Evolutionary conservation across 768 basidiomycete genomes (phyloP), one percentile per base, ranked within the genome.

Genomic region (Dioszegia crocea): DNA sequence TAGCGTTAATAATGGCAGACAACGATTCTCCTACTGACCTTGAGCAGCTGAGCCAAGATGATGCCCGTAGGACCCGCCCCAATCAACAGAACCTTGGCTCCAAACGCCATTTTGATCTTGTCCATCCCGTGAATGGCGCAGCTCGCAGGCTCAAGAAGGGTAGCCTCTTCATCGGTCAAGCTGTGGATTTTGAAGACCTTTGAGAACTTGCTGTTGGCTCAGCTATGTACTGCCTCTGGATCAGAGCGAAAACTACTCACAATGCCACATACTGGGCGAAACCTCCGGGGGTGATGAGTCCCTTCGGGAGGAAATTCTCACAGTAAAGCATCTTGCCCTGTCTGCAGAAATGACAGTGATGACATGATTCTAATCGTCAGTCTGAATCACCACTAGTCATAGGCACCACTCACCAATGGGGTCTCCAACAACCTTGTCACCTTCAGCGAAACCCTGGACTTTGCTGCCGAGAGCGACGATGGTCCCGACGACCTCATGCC

Each of bases 101-200:
- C 91, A 59, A 91, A 88, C 3, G 86, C 84, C 1, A 88, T 86
- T 57, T 80, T 83, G 57, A 94, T 83, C 76, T 90, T 89, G 78
- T 94, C 91, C 61, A 92, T 84, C 6, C 91, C 91, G 74, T 94
- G 91, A 50, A 94, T 84, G 30, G 91, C 91, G 65, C 91, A 94
- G 4, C 91, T 86, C 3, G 89, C 88, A 39, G 91, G 91, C 72
- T 93, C 91, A 31, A 92, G 81, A n/a, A 94, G 83, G 2, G 89
- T 91, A 0, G 90, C 84, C 62, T 92, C 90, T 67, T 89, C 87
- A 71, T 92, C 89, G 6, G 84, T 84, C 52, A 93, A 82, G 78
- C 92, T 92, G 64, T 90, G 79, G 66, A 92, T 86, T 78, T 89
- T 89, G 82, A 89, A 93, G 19, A 89, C 80, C 70, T 91, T 91